phyloP scores from a whole-genome alignment of 169 alveolate species.

The Perkinsus marinus region DNA sequence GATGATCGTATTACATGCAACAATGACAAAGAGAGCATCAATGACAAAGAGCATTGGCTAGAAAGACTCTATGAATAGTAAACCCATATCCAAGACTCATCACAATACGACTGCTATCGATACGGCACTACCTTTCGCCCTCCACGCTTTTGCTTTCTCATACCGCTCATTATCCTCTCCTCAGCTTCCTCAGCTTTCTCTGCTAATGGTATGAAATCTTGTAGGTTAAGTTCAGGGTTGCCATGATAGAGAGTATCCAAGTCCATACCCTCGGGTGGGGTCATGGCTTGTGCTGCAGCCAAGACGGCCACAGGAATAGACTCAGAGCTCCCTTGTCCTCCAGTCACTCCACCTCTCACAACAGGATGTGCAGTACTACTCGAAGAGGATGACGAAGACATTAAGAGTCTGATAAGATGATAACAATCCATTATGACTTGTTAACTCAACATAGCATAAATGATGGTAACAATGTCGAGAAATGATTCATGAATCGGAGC shows the following conservation, averaged over 20 bases:
- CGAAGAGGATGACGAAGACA: not conserved
- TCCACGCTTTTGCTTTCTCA: not conserved
- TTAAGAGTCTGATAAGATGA: not conserved
- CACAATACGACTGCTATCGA: no score
- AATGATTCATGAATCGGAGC: no score
- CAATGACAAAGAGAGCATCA: no score
- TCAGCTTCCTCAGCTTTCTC: not conserved
- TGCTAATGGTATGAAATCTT: not conserved
- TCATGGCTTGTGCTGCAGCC: not conserved
- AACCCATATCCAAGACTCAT: no score
- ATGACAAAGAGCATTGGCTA: no score
- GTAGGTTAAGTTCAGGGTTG: not conserved
- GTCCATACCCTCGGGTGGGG: not conserved
- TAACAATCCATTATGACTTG: not conserved
- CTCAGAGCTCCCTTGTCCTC: not conserved
- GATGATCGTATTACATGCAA: no score
- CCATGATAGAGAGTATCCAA: not conserved
- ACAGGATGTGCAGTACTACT: not conserved
- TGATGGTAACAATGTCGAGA: not conserved
- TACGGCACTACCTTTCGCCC: not conserved
- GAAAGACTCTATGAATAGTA: no score
- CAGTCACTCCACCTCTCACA: not conserved
- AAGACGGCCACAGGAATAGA: not conserved
- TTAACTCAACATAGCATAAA: not conserved
- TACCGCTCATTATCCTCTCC: not conserved